phyloP scores from a whole-genome alignment of 129 eudicot genomes.

The Rutidosis leptorrhynchoides region DNA sequence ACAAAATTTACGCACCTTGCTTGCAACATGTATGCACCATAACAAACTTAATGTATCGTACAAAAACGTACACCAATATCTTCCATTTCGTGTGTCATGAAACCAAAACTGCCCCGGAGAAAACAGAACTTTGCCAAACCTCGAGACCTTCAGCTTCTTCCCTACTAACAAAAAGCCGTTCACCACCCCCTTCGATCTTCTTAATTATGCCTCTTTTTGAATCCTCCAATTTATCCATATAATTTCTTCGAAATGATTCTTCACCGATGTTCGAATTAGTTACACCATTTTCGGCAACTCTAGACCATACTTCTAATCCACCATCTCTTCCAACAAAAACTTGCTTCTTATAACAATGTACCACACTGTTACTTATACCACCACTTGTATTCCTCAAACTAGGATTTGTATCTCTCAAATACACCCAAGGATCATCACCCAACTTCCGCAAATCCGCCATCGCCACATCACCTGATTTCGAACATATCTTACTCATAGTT shows the following conservation, averaged over 20 bases:
- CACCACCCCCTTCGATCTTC: constrained; percentile 87
- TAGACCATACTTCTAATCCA: constrained; percentile 89
- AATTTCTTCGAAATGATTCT: constrained; percentile 73
- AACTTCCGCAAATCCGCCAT: constrained; percentile 77
- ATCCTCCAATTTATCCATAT: constrained; percentile 74
- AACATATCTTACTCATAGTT: constrained; percentile 63
- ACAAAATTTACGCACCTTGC: constrained; percentile 17
- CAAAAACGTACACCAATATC: background rate
- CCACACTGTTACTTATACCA: constrained; percentile 38
- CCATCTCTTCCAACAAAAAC: constrained; percentile 84
- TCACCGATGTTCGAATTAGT: constrained; percentile 25
- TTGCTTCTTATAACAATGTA: constrained; percentile 69
- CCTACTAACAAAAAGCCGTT: constrained; percentile 81
- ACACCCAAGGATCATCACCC: constrained; percentile 85
- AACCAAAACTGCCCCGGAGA: constrained; percentile 49
- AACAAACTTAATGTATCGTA: background rate
- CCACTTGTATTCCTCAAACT: constrained; percentile 55
- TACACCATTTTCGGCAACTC: constrained; percentile 42
- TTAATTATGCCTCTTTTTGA: constrained; percentile 59
- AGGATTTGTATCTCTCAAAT: constrained; percentile 76
- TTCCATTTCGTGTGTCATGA: constrained; percentile 24
- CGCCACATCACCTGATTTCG: constrained; percentile 75
- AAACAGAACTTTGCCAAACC: constrained; percentile 87
- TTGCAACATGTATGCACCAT: constrained; percentile 2
- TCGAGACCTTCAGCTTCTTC: constrained; percentile 93